A percentile compares a stretch with the other conserved stretches of the same genome.
These are phyloP conservation scores for Cupressus sempervirens DNA, from an alignment of 75 land plant species.

Conservation along the genomic window DNA sequence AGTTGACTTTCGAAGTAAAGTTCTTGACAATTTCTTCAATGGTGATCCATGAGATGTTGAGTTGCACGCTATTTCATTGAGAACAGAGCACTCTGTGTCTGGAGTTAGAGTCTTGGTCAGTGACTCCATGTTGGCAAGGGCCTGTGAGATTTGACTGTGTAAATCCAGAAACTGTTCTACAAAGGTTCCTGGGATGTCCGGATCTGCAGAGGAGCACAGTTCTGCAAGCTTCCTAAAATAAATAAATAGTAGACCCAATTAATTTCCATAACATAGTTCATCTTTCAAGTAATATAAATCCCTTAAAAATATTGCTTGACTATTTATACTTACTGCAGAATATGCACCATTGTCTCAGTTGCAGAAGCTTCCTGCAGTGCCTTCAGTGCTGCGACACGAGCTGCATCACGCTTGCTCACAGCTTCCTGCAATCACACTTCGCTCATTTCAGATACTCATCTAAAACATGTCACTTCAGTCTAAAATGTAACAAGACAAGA, in stretches of 20 bases:
- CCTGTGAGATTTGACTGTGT: constrained; percentile 7
- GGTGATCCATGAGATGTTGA: constrained; percentile 7
- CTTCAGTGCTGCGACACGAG: constrained; percentile 6
- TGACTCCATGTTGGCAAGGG: neutral
- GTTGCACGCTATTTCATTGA: constrained; percentile 11
- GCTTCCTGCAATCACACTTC: constrained; percentile 13
- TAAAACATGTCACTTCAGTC: neutral
- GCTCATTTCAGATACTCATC: neutral
- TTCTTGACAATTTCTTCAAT: constrained; percentile 9
- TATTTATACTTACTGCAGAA: constrained; percentile 6
- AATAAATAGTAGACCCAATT: neutral
- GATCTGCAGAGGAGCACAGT: constrained; percentile 9
- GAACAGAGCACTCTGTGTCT: constrained; percentile 4
- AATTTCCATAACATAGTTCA: neutral
- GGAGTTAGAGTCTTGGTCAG: neutral
- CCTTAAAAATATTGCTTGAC: neutral
- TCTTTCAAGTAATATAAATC: neutral
- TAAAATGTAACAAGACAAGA: too few relatives aligned
- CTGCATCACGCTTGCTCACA: constrained; percentile 10
- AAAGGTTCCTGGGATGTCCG: neutral
- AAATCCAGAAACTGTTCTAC: constrained; percentile 7
- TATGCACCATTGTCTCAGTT: constrained; percentile 8
- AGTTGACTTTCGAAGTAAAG: constrained; percentile 5
- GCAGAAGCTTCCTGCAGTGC: constrained; percentile 13
- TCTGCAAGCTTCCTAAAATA: constrained; percentile 8